phyloP scores from a whole-genome alignment of 1,284 basidiomycete genomes.

The Ceratobasidium sp. region DNA sequence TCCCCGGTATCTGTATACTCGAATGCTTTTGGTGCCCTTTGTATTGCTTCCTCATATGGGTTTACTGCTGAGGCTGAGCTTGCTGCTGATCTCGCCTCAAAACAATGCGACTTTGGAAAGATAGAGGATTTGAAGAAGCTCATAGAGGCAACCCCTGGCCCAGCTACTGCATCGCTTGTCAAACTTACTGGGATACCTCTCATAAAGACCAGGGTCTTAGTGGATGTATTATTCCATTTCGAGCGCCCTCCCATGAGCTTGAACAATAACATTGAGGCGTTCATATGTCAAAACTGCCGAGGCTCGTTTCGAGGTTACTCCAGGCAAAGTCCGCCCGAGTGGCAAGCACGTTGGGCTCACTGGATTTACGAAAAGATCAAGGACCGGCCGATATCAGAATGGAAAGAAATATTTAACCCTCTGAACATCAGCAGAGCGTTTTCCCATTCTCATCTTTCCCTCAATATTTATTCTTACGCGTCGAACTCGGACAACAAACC shows the following conservation, averaged over 20 bases:
- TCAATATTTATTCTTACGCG: too few species aligned
- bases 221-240: background rate
- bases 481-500: too few species aligned
- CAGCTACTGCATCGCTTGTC: background rate
- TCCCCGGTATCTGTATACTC: background rate
- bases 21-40: background rate
- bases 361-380: conserved; percentile 13
- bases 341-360: conserved; percentile 15
- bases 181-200: conserved; percentile 6
- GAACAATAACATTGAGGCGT: background rate
- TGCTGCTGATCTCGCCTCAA: background rate
- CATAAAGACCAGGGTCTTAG: background rate
- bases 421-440: background rate
- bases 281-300: background rate
- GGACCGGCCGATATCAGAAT: background rate
- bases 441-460: background rate
- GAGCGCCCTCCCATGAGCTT: background rate
- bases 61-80: background rate
- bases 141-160: background rate
- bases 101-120: background rate
- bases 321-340: conserved; percentile 4
- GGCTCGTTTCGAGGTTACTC: background rate
- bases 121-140: background rate
- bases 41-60: background rate
- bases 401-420: background rate